Conservation (phyloP, 2,329 filamentous ascomycete species). For the Colletotrichum spaethianum region DNA sequence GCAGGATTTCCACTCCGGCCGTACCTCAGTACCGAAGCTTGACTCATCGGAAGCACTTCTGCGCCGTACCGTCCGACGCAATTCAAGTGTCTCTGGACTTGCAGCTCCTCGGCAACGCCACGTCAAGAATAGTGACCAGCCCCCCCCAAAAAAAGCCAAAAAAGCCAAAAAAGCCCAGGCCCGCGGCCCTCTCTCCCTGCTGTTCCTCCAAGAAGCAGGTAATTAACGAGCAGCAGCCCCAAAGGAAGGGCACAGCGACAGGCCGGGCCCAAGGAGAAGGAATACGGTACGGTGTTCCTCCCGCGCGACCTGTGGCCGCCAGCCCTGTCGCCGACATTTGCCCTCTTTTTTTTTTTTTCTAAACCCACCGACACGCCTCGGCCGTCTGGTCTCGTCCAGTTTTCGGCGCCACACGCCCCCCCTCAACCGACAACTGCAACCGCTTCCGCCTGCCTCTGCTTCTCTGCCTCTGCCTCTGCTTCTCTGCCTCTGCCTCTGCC, state of each 20-base stretch:
- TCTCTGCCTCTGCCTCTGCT: no score
- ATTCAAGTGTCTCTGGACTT: neutral
- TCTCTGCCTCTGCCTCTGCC: no score
- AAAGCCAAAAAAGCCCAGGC: neutral
- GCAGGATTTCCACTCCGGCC: constrained; percentile 28
- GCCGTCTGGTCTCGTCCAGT: neutral
- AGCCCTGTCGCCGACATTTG: constrained; percentile 25
- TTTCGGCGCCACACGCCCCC: constrained; percentile 4
- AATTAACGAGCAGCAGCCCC: constrained; percentile 1
- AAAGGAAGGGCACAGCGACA: neutral
- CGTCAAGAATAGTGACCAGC: constrained; percentile 34
- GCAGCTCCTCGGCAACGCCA: constrained; percentile 35
- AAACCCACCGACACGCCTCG: constrained; percentile 19
- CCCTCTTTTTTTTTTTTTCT: neutral
- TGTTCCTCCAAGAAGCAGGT: constrained; percentile 16
- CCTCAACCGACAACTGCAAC: constrained; percentile 14
- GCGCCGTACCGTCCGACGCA: neutral
- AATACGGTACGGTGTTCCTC: constrained; percentile 29
- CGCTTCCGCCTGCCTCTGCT: no score
- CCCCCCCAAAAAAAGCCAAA: no score
- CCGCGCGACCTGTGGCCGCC: constrained; percentile 24
- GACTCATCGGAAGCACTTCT: neutral
- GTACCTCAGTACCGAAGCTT: constrained; percentile 3
- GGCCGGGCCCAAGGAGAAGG: constrained; percentile 11
- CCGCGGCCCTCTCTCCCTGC: neutral